These are phyloP conservation scores for Gentiana straminea DNA, from an alignment of 257 asterid species.

Conservation along the genomic window DNA sequence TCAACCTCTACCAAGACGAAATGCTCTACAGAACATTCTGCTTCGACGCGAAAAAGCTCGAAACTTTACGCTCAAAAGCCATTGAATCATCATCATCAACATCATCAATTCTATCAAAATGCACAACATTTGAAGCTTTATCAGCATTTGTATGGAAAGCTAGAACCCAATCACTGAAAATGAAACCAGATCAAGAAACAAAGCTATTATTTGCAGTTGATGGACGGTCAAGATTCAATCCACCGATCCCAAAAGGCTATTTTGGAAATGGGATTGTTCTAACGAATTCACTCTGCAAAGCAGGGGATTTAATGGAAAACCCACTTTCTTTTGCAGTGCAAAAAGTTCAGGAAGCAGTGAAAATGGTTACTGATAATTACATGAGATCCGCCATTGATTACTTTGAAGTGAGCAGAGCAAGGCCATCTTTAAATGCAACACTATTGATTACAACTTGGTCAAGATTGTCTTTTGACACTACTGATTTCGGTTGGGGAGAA, in stretches of 20 bases:
- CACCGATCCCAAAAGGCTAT: slow-evolving; percentile 58
- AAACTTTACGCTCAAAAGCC: slow-evolving; percentile 38
- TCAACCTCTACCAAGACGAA: slow-evolving; percentile 49
- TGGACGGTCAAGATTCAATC: slow-evolving; percentile 60
- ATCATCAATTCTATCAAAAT: slow-evolving; percentile 31
- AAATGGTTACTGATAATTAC: slow-evolving; percentile 53
- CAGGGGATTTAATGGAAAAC: slow-evolving; percentile 46
- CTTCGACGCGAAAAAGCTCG: slow-evolving; percentile 59
- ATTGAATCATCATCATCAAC: slow-evolving; percentile 22
- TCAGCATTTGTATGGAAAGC: slow-evolving; percentile 78
- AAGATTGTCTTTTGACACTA: slow-evolving; percentile 59
- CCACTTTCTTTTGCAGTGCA: slow-evolving; percentile 45
- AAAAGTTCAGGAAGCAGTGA: slow-evolving; percentile 61
- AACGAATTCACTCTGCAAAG: slow-evolving; percentile 50
- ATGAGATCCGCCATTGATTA: slow-evolving; percentile 76
- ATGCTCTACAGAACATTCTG: slow-evolving; percentile 61
- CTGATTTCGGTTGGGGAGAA: slow-evolving; percentile 91
- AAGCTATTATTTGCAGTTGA: slow-evolving; percentile 88
- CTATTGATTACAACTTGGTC: slow-evolving; percentile 86
- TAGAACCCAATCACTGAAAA: slow-evolving; percentile 47
- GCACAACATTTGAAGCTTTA: slow-evolving; percentile 82
- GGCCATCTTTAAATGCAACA: slow-evolving; percentile 77
- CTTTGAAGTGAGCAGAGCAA: slow-evolving; percentile 59
- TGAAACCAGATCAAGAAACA: slow-evolving; percentile 61
- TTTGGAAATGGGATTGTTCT: slow-evolving; percentile 81